Evolutionary conservation across 176 grass and related monocot genomes (phyloP).

Genomic region (Raddia distichophylla): DNA sequence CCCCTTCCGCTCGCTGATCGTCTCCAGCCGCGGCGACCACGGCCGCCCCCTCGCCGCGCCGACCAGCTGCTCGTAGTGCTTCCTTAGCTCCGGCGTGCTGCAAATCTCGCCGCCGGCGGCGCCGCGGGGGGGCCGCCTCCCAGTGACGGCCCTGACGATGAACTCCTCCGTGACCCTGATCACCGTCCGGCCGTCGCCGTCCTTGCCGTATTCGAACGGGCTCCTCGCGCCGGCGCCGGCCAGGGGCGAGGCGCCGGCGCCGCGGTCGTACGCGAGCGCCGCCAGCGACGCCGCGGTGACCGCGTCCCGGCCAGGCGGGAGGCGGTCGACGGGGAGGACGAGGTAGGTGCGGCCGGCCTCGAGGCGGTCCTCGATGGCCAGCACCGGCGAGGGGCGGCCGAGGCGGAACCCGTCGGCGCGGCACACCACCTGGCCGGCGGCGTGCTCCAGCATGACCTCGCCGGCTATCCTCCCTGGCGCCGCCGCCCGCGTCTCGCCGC

Average conservation of each 20-base stretch:
- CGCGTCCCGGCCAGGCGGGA: conserved; percentile 29
- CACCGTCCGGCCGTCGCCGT: conserved; percentile 46
- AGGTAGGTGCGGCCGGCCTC: conserved; percentile 61
- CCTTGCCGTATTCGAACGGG: conserved; percentile 70
- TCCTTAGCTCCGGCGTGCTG: conserved; percentile 88
- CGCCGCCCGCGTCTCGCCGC: conserved; percentile 33
- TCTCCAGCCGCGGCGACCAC: conserved; percentile 86
- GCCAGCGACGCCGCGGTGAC: conserved; percentile 59
- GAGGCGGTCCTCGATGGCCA: conserved; percentile 57
- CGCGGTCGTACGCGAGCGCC: conserved; percentile 32
- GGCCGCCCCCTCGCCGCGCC: conserved; percentile 50
- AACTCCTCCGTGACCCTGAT: conserved; percentile 72
- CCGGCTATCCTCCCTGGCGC: conserved; percentile 32
- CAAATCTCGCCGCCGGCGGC: conserved; percentile 41
- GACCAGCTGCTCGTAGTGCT: conserved; percentile 82
- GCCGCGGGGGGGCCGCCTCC: neutral
- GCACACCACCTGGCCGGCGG: conserved; percentile 53
- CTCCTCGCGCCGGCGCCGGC: conserved; percentile 18
- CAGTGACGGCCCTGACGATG: conserved; percentile 47
- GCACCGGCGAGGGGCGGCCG: conserved; percentile 51
- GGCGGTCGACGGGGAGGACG: conserved; percentile 63
- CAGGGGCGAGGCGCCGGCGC: neutral
- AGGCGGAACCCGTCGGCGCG: conserved; percentile 67
- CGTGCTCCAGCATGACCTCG: conserved; percentile 63
- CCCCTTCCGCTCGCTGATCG: conserved; percentile 61